phyloP scores from a whole-genome alignment of 345 rosid species.

The Anastatica hierochuntica region DNA sequence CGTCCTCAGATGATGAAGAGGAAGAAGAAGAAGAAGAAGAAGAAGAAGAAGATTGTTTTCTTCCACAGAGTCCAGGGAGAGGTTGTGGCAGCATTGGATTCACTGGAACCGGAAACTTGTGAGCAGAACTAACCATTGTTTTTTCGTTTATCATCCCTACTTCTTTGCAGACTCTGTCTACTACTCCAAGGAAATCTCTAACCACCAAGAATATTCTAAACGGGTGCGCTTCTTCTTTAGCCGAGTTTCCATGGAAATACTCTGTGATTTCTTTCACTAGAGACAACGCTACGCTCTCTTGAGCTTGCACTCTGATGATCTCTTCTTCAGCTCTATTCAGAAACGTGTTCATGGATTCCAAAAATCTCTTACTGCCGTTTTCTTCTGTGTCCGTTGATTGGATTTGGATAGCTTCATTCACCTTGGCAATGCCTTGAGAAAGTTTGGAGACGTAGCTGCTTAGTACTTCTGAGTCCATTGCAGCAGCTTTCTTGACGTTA shows the following conservation, averaged over 20 bases:
- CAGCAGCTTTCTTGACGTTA: slow-evolving; percentile 91
- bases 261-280: slow-evolving; percentile 93
- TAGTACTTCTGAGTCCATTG: slow-evolving; percentile 92
- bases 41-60: slow-evolving; percentile 35
- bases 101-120: slow-evolving; percentile 72
- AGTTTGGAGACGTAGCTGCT: slow-evolving; percentile 75
- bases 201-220: slow-evolving; percentile 97
- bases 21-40: too few relatives aligned
- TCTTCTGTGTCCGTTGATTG: slow-evolving; percentile 28
- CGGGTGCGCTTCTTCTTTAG: slow-evolving; percentile 97
- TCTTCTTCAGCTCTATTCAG: slow-evolving; percentile 67
- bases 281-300: slow-evolving; percentile 75
- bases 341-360: slow-evolving; percentile 63
- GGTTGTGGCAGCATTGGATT: slow-evolving; percentile 59
- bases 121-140: slow-evolving; percentile 72
- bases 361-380: slow-evolving; percentile 37
- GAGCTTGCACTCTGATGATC: slow-evolving; percentile 78
- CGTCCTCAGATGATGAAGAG: slow-evolving; percentile 33
- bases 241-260: slow-evolving; percentile 98
- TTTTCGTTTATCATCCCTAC: slow-evolving; percentile 84
- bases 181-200: slow-evolving; percentile 72
- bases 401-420: slow-evolving; percentile 42
- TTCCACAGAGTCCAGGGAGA: slow-evolving; percentile 35
- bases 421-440: slow-evolving; percentile 55
- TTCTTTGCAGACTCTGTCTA: slow-evolving; percentile 94